These are phyloP conservation scores for Aspergillus avenaceus DNA, from an alignment of 495 filamentous ascomycete species.

Conservation along the genomic window DNA sequence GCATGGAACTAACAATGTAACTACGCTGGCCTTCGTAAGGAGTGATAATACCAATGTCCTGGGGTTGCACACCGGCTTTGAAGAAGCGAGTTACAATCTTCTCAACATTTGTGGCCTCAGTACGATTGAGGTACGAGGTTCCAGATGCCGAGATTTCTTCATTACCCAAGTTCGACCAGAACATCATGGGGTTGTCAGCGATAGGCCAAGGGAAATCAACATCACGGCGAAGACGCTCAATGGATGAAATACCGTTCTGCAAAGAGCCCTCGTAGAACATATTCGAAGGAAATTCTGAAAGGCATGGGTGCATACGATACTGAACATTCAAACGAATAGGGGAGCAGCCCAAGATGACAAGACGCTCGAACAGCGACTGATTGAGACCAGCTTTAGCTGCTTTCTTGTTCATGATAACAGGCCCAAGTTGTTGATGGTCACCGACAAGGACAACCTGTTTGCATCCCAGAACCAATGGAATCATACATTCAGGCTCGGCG, in stretches of 20 bases:
- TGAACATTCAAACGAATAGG: slow-evolving; percentile 95
- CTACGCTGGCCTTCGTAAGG: slow-evolving; percentile 98
- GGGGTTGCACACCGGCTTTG: slow-evolving; percentile 93
- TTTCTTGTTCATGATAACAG: slow-evolving; percentile 99
- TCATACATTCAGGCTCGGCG: slow-evolving; percentile 99
- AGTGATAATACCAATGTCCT: slow-evolving; percentile 95
- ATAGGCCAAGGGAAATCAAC: slow-evolving; percentile 99
- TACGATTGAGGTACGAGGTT: slow-evolving; percentile 96
- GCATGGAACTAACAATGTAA: slow-evolving; percentile 98
- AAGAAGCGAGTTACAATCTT: slow-evolving; percentile 99
- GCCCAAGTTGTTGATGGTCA: slow-evolving; percentile 96
- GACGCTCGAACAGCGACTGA: slow-evolving; percentile 94
- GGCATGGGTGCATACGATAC: slow-evolving; percentile 98
- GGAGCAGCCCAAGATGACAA: slow-evolving; percentile 87
- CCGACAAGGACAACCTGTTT: slow-evolving; percentile 98
- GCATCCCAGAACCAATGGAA: slow-evolving; percentile 93
- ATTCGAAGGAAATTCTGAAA: slow-evolving; percentile 97
- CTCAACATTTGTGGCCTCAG: slow-evolving; percentile 94
- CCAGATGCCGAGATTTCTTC: slow-evolving; percentile 98
- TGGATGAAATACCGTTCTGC: slow-evolving; percentile 93
- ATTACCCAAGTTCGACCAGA: slow-evolving; percentile 97
- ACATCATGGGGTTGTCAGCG: slow-evolving; percentile 96
- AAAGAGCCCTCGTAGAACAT: slow-evolving; percentile 99
- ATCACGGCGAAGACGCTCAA: slow-evolving; percentile 82
- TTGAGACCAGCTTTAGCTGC: slow-evolving; percentile 96